Percentiles rank a stretch among this genome's conserved stretches.
These are phyloP conservation scores for Coniochaeta sp. DNA, from an alignment of 2,329 filamentous ascomycete species.

Conservation along the genomic window DNA sequence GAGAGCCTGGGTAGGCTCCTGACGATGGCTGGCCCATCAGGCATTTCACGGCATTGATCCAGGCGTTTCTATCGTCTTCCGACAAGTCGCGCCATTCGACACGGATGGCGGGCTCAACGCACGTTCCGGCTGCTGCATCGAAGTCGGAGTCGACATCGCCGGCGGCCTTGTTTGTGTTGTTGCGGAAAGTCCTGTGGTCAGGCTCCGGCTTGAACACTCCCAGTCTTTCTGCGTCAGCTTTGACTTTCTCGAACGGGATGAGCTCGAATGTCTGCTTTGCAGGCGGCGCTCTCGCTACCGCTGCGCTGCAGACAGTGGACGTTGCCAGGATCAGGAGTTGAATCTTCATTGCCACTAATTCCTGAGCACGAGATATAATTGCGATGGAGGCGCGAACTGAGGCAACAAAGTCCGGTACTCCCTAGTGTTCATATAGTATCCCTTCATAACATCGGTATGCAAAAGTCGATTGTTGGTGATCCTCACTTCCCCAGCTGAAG, in stretches of 20 bases:
- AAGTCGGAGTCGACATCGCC: neutral
- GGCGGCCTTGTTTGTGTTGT: neutral
- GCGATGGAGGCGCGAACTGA: neutral
- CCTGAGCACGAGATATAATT: neutral
- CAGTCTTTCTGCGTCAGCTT: neutral
- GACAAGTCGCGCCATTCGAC: constrained; percentile 21
- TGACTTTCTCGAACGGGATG: neutral
- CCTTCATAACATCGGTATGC: neutral
- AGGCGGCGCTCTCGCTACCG: neutral
- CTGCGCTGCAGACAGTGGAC: neutral
- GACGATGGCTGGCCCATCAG: constrained; percentile 22
- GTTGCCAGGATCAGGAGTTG: neutral
- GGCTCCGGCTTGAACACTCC: neutral
- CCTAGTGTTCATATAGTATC: neutral
- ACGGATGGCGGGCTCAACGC: neutral
- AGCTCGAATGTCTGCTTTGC: neutral
- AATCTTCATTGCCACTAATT: neutral
- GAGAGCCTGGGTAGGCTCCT: constrained; percentile 13
- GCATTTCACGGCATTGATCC: constrained; percentile 26
- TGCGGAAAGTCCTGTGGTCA: neutral
- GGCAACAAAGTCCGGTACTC: neutral
- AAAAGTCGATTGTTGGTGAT: neutral
- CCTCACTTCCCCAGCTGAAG: neutral
- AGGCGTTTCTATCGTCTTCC: constrained; percentile 19
- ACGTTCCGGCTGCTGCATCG: neutral